Conservation (phyloP, 169 alveolate species). For the Amoebophrya sp. region DNA sequence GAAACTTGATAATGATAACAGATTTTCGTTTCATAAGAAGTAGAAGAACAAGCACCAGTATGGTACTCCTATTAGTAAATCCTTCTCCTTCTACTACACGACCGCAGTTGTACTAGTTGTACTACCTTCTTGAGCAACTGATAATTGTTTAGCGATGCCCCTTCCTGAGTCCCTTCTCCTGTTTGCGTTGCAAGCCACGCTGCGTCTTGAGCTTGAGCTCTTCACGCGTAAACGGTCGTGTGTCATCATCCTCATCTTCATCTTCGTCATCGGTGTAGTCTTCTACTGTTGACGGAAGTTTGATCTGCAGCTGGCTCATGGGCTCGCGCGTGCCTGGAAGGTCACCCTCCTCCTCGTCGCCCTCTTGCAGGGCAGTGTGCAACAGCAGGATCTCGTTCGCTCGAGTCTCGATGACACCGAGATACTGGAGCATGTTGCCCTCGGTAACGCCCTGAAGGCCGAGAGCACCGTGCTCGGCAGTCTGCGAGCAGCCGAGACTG, state of each 20-base stretch:
- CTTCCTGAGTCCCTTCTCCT: constrained; percentile 15
- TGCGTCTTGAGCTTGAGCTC: constrained; percentile 25
- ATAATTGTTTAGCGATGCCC: background rate
- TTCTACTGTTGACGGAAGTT: constrained; percentile 33
- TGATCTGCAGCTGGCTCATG: constrained; percentile 21
- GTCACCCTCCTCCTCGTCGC: background rate
- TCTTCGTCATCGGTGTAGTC: constrained; percentile 35
- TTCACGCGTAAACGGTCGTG: constrained; percentile 5
- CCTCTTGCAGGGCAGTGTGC: constrained; percentile 16
- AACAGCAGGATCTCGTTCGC: background rate
- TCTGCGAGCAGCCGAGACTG: background rate
- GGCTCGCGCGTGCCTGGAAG: background rate
- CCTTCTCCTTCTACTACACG: background rate
- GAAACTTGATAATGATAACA: too few species aligned
- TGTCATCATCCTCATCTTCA: constrained; percentile 36
- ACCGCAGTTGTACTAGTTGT: background rate
- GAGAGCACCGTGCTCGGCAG: background rate
- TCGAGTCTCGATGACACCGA: background rate
- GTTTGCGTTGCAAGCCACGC: constrained; percentile 18
- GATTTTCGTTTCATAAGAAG: too few species aligned
- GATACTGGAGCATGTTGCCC: background rate
- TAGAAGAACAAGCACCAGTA: background rate
- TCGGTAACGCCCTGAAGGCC: background rate
- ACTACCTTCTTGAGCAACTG: background rate
- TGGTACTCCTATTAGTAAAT: background rate